These are phyloP conservation scores for Kuraishia ogatae DNA, from an alignment of 805 yeast genomes.

Conservation along the genomic window DNA sequence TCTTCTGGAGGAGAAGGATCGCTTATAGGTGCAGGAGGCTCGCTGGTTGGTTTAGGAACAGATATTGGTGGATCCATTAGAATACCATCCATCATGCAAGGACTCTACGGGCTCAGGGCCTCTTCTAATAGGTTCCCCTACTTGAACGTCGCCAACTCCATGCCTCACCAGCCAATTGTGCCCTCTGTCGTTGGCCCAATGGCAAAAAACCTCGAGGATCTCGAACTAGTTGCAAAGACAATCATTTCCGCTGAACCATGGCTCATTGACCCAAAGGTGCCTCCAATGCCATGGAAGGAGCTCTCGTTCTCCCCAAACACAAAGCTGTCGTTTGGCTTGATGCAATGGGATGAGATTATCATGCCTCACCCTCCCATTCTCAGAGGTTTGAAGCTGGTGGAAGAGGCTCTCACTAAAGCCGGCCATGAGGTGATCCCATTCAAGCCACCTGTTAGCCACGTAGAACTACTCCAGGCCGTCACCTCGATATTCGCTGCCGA, in stretches of 20 bases:
- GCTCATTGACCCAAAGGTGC: conserved; percentile 35
- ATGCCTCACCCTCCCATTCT: conserved; percentile 41
- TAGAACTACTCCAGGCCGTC: conserved; percentile 24
- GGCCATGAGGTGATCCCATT: conserved; percentile 47
- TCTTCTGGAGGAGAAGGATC: conserved; percentile 64
- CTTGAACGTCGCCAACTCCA: conserved; percentile 28
- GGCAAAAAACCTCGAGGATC: conserved; percentile 38
- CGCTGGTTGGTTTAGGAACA: conserved; percentile 52
- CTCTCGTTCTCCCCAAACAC: conserved; percentile 13
- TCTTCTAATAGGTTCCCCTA: conserved; percentile 25
- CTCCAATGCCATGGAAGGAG: conserved; percentile 37
- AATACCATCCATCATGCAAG: conserved; percentile 51
- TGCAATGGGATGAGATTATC: conserved; percentile 32
- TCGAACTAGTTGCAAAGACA: conserved; percentile 37
- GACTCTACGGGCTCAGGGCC: conserved; percentile 48
- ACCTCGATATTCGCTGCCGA: conserved; percentile 34
- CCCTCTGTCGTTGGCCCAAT: conserved; percentile 52
- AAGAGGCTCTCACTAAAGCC: conserved; percentile 22
- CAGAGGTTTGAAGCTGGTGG: conserved; percentile 31
- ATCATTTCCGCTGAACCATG: conserved; percentile 31
- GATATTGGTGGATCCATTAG: conserved; percentile 60
- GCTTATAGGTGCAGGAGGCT: conserved; percentile 43
- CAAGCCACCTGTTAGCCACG: conserved; percentile 33
- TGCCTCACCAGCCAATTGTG: conserved; percentile 44
- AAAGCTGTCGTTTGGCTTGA: conserved; percentile 34